Evolutionary conservation across 1,139 yeast species (phyloP).

Genomic region (Diutina ranongensis): DNA sequence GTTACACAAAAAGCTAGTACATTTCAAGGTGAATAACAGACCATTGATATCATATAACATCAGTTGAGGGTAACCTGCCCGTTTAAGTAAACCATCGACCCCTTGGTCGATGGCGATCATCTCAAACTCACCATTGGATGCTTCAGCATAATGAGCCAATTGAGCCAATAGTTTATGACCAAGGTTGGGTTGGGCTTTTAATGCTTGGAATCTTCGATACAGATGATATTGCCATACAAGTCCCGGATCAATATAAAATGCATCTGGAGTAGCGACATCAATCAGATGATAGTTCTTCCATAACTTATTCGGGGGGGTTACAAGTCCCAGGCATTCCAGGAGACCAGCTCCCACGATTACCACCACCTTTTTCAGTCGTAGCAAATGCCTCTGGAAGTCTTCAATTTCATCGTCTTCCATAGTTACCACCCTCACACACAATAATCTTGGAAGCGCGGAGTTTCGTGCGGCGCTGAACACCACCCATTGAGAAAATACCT

Average conservation of each 20-base stretch:
- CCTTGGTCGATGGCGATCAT: constrained; percentile 64
- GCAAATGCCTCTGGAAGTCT: constrained; percentile 49
- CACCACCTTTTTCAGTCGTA: constrained; percentile 42
- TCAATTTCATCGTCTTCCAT: no score
- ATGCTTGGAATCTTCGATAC: constrained; percentile 52
- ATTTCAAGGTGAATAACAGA: constrained; percentile 54
- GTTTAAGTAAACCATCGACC: constrained; percentile 61
- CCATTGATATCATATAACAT: constrained; percentile 71
- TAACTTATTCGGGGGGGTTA: constrained; percentile 60
- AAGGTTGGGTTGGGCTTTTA: constrained; percentile 55
- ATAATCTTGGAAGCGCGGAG: no score
- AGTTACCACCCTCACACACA: no score
- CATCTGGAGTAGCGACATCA: constrained; percentile 86
- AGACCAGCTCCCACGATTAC: constrained; percentile 83
- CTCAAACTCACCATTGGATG: constrained; percentile 16
- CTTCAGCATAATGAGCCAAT: constrained; percentile 11
- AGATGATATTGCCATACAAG: constrained; percentile 86
- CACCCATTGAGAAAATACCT: no score
- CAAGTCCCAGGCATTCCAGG: constrained; percentile 66
- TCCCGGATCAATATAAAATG: constrained; percentile 72
- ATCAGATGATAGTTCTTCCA: constrained; percentile 75
- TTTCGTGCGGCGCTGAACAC: no score
- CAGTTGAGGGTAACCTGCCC: constrained; percentile 54
- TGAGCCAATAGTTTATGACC: constrained; percentile 65
- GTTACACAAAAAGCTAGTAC: constrained; percentile 68